These are phyloP conservation scores for Trametes cinnabarina DNA, from an alignment of 768 basidiomycete genomes.

Conservation along the genomic window DNA sequence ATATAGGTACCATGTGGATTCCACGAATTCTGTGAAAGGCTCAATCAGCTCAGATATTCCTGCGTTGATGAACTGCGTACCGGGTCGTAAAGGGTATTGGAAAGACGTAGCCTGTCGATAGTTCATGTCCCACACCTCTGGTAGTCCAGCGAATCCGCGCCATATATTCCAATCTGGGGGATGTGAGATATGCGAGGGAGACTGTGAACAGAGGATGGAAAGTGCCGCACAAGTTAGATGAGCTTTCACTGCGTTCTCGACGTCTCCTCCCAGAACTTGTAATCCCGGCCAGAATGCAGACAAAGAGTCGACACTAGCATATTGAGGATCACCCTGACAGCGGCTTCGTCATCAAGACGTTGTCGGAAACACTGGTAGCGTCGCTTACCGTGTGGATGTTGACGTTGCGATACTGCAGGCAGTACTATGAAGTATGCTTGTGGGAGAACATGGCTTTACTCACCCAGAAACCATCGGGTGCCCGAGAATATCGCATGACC, in stretches of 20 bases:
- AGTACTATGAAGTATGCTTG: neutral
- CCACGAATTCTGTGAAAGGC: constrained; percentile 73
- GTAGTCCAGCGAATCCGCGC: constrained; percentile 82
- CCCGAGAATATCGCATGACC: constrained; percentile 76
- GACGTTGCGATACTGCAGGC: constrained; percentile 80
- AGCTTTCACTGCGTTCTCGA: constrained; percentile 88
- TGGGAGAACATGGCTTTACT: constrained; percentile 16
- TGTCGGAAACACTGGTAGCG: too few relatives aligned
- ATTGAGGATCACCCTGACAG: constrained; percentile 68
- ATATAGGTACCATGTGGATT: constrained; percentile 96
- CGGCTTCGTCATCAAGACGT: neutral
- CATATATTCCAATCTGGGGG: constrained; percentile 86
- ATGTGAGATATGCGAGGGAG: too few relatives aligned
- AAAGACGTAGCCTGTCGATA: constrained; percentile 67
- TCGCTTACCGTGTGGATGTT: constrained; percentile 48
- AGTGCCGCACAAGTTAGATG: constrained; percentile 76
- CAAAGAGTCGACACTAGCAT: constrained; percentile 85
- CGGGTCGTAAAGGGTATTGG: constrained; percentile 80
- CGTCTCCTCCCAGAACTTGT: constrained; percentile 82
- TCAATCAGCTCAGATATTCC: neutral
- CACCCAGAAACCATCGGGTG: constrained; percentile 88
- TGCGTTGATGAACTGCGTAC: constrained; percentile 31
- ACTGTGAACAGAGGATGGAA: neutral
- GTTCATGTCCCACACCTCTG: constrained; percentile 88
- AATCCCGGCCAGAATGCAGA: constrained; percentile 98